Evolutionary conservation across 495 filamentous ascomycete species (phyloP), one percentile per base, ranked within the genome.

Genomic region (Aspergillus ellipticus): DNA sequence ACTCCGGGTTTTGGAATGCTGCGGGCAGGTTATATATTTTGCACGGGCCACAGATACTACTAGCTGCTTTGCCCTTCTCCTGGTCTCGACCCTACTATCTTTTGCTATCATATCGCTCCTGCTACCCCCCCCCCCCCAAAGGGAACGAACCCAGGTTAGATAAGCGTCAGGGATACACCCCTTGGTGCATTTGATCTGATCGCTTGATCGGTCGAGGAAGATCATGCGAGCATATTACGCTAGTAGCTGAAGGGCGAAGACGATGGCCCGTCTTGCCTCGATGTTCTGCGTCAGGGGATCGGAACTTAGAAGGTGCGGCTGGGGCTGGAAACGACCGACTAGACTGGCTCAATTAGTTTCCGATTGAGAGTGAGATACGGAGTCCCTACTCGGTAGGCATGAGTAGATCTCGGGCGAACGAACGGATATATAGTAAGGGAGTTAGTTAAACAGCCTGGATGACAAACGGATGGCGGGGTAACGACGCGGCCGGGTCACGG

Each of bases 381-480:
- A 39, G 11, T n/a, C n/a, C n/a, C n/a, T n/a, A n/a, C n/a, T n/a
- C n/a, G 6, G 13, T 39, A 39, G 11, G n/a, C n/a, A 39, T 39
- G 13, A 13, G n/a, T 39, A 9, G 35, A n/a, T 28, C 24, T n/a
- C n/a, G n/a, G n/a, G n/a, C n/a, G 24, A 28, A 4, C 24, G 35
- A 2, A 15, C 11, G n/a, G 35, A 39, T 4, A 33, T 8, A 33
- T 33, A 33, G 9, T 33, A 33, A 3, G 31, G 2, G 10, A 10
- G n/a, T n/a, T n/a, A n/a, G n/a, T n/a, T n/a, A n/a, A n/a, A n/a
- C n/a, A n/a, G 13, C 3, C 33, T 3, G 11, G 33, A 10, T 11
- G 33, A 10, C 33, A 39, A 39, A 15, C 11, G 35, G 33, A 60
- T 57, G 54, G 64, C 64, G 64, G 64, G 60, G 64, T 52, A 60